Percentiles rank a stretch among this genome's conserved stretches.
These are phyloP conservation scores for Ustilago shanxiensis DNA, from an alignment of 1,284 basidiomycete genomes.

Conservation along the genomic window DNA sequence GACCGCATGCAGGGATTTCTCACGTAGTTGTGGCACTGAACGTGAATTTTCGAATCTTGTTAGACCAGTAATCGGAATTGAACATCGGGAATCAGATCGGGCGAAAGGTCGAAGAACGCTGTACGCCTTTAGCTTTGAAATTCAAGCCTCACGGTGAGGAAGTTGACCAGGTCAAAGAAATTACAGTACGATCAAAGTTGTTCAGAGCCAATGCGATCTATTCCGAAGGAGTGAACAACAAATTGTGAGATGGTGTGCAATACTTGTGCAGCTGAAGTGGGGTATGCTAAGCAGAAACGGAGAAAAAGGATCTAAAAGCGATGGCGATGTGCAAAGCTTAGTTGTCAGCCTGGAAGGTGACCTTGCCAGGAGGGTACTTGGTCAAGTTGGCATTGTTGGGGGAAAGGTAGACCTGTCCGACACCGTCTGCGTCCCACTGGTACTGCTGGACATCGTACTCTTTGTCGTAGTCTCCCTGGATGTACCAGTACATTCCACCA, in stretches of 20 bases:
- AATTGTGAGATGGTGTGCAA: background rate
- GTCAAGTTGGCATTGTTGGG: slow-evolving; percentile 20
- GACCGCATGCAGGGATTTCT: too few relatives aligned
- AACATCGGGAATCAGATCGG: too few relatives aligned
- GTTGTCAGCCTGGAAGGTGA: slow-evolving; percentile 17
- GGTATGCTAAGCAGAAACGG: background rate
- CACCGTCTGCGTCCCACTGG: slow-evolving; percentile 16
- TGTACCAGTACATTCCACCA: slow-evolving; percentile 15
- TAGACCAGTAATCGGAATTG: too few relatives aligned
- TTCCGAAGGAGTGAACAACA: background rate
- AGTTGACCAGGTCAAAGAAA: too few relatives aligned
- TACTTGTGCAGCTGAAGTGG: background rate
- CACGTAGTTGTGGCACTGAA: too few relatives aligned
- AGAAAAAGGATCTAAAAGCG: background rate
- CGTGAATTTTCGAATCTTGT: too few relatives aligned
- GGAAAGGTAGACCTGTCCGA: slow-evolving; percentile 13
- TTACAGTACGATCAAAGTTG: too few relatives aligned
- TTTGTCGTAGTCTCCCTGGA: slow-evolving; percentile 16
- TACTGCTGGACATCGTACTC: slow-evolving; percentile 35
- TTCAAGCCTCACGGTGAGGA: too few relatives aligned
- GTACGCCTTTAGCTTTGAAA: too few relatives aligned
- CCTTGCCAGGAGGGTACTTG: slow-evolving; percentile 28
- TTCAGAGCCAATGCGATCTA: background rate
- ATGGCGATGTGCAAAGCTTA: background rate
- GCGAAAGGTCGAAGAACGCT: too few relatives aligned